These are phyloP conservation scores for Haematococcus lacustris DNA, from an alignment of 139 green algal species.

Conservation along the genomic window DNA sequence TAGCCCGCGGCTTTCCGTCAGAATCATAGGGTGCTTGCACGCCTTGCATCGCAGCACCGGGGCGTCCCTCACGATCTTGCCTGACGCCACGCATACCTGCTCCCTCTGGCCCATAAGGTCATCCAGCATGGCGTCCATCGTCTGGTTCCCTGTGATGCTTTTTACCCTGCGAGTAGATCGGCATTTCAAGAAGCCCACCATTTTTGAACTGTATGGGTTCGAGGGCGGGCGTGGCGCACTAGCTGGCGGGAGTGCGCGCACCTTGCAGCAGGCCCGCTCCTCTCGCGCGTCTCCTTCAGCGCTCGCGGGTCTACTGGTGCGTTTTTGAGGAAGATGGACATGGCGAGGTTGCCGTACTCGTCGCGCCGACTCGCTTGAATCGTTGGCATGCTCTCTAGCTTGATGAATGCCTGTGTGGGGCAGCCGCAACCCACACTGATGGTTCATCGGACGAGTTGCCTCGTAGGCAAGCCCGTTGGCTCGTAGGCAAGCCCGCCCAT, in stretches of 20 bases:
- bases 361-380: constrained; percentile 35
- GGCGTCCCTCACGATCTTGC: neutral
- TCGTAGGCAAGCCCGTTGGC: too few relatives aligned
- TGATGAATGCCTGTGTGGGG: constrained; percentile 57
- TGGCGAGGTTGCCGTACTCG: constrained; percentile 53
- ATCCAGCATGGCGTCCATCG: neutral
- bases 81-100: neutral
- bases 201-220: neutral
- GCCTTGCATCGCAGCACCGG: neutral
- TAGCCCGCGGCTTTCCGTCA: constrained; percentile 10
- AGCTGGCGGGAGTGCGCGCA: neutral
- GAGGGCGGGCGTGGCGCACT: neutral
- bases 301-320: constrained; percentile 51
- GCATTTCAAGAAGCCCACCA: neutral
- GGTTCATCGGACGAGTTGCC: too few relatives aligned
- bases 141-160: constrained; percentile 2
- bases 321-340: constrained; percentile 62
- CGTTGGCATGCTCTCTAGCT: constrained; percentile 53
- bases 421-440: neutral
- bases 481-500: too few relatives aligned
- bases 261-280: neutral
- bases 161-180: neutral
- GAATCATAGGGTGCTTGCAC: neutral
- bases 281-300: constrained; percentile 19
- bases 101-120: constrained; percentile 11